A percentile compares a stretch with the other conserved stretches of the same genome.
Evolutionary conservation across 129 eudicot genomes (phyloP).

Genomic region (Silybum marianum): DNA sequence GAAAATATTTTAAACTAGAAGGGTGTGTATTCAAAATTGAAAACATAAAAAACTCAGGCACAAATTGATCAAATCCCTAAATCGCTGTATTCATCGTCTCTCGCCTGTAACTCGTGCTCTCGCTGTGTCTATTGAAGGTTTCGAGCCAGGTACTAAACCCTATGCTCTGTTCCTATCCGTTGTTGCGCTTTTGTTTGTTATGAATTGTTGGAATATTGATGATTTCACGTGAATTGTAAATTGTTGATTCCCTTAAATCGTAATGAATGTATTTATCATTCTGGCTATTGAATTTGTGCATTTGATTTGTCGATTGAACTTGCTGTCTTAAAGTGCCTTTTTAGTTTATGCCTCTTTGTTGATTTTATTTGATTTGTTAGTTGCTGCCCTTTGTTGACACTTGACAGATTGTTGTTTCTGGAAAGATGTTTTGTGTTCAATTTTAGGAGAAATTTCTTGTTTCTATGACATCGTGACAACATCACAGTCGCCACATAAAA

Average conservation of each 20-base stretch:
- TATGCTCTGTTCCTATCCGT: not conserved
- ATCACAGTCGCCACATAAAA: no score
- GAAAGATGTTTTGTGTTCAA: not conserved
- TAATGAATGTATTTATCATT: not conserved
- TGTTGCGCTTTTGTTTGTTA: not conserved
- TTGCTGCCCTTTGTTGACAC: not conserved
- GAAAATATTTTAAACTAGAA: not conserved
- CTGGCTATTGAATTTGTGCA: not conserved
- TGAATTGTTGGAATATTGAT: not conserved
- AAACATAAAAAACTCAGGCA: not conserved
- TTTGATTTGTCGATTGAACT: not conserved
- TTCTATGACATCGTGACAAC: not conserved
- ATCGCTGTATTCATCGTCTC: not conserved
- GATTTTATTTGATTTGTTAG: not conserved
- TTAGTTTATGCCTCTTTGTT: not conserved
- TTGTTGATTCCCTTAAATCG: not conserved
- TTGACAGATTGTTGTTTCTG: not conserved
- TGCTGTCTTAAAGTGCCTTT: not conserved
- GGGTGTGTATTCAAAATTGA: no score
- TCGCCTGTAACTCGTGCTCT: not conserved
- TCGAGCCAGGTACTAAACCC: not conserved
- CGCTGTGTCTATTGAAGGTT: not conserved
- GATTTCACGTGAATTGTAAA: not conserved
- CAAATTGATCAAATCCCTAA: no score
- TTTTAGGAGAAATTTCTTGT: not conserved